Conservation (phyloP, 2,329 filamentous ascomycete genomes). For the Hypoxylon sp. region DNA sequence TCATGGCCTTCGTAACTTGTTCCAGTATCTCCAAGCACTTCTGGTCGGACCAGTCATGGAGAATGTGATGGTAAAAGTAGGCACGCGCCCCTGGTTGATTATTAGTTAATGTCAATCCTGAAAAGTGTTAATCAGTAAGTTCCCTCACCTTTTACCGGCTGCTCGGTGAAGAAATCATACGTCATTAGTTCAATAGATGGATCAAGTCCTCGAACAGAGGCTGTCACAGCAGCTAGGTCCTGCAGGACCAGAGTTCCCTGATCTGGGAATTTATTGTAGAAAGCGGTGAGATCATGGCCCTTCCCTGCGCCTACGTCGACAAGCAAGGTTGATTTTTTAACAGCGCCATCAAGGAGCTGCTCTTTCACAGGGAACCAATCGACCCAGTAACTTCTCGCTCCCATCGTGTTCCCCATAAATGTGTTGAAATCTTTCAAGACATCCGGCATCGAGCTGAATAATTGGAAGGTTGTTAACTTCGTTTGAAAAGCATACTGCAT, state of each 20-base stretch:
- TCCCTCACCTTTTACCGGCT: constrained; percentile 53
- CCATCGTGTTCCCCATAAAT: constrained; percentile 51
- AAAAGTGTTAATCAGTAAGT: too few relatives aligned
- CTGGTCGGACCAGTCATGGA: constrained; percentile 56
- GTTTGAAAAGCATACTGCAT: constrained; percentile 50
- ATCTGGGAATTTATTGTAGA: constrained; percentile 44
- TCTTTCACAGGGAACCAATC: constrained; percentile 50
- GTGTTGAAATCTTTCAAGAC: constrained; percentile 47
- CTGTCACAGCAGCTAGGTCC: constrained; percentile 46
- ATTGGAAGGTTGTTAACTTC: constrained; percentile 45
- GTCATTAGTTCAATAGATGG: constrained; percentile 48
- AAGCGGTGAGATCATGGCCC: constrained; percentile 51
- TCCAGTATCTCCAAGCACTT: constrained; percentile 53
- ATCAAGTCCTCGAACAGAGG: constrained; percentile 42
- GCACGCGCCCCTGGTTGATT: constrained; percentile 48
- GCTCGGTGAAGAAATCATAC: constrained; percentile 55
- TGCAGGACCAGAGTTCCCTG: constrained; percentile 49
- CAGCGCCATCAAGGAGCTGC: constrained; percentile 46
- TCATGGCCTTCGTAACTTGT: constrained; percentile 50
- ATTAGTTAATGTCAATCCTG: background rate
- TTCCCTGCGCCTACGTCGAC: constrained; percentile 52
- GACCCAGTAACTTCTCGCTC: constrained; percentile 45
- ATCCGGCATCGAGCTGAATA: constrained; percentile 40
- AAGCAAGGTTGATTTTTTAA: constrained; percentile 40
- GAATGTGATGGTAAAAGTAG: constrained; percentile 52